Evolutionary conservation across 1,139 yeast genomes (phyloP), one percentile per base, ranked within the genome.

Genomic region (Pichia sp.): DNA sequence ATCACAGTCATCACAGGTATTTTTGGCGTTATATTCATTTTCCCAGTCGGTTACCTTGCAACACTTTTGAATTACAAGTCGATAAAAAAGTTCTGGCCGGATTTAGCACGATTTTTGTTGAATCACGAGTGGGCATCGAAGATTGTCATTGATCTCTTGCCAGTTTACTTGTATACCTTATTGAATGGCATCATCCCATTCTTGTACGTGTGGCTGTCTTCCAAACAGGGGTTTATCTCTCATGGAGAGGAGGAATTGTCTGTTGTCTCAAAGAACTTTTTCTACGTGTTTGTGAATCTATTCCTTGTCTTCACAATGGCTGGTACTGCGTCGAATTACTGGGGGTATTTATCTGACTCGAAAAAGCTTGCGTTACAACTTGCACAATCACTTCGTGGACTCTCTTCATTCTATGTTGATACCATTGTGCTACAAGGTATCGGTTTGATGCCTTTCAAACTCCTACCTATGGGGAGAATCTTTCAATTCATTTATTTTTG

Each of bases 231-330:
- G 0, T 75, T 77, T 51, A 67, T 80, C 0, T 79, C 87, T 14
- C 74, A 80, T 49, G 80, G 87, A 37, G 93, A 81, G 44, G 82
- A 79, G 46, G 91, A 82, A 53, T 57, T 80, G 20, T 77, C 87
- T 1, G 72, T 84, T 18, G 79, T 82, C 6, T 77, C 83, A 38
- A 82, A 82, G 53, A 82, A 82, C 56, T 82, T 81, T 56, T 82
- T 82, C 49, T 82, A 79, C 57, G 77, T 81, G 23, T 82, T 82
- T 57, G 84, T 82, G 47, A 81, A 81, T 53, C 68, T 82, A 64
- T 82, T 82, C 51, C 64, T 82, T 52, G 87, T 82, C 16, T 82
- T 82, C 59, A 80, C 88, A 5, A 70, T 82, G 52, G 83, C 87
- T 1, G 93, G 93, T 48, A 81, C 93, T 0, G 82, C 83, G 12